phyloP scores from a whole-genome alignment of 768 basidiomycete genomes.

The Agrocybe pediades region DNA sequence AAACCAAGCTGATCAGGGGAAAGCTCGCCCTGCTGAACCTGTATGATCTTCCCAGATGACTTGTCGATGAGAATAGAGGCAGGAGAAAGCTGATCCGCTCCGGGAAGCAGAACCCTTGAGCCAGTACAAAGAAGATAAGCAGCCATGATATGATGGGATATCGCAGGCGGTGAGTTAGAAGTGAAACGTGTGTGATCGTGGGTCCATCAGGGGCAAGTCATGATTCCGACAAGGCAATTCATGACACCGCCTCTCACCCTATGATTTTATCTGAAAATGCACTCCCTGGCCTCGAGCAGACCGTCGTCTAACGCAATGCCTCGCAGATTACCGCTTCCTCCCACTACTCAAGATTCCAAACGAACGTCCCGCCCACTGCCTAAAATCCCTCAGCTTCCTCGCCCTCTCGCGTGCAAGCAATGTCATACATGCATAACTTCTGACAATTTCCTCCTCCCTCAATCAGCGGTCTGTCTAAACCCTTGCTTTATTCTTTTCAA shows the following conservation, averaged over 20 bases:
- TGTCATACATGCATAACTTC: slow-evolving; percentile 49
- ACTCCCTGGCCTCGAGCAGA: slow-evolving; percentile 9
- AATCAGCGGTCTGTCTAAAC: slow-evolving; percentile 35
- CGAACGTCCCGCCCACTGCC: slow-evolving; percentile 49
- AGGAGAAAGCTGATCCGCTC: slow-evolving; percentile 44
- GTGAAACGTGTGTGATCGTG: slow-evolving; percentile 11
- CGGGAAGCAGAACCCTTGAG: slow-evolving; percentile 60
- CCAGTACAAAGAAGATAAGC: slow-evolving; percentile 47
- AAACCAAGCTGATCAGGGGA: slow-evolving; percentile 29
- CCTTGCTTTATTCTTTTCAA: neutral
- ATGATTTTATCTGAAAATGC: neutral
- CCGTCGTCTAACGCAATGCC: slow-evolving; percentile 11
- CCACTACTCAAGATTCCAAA: slow-evolving; percentile 23
- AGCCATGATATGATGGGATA: slow-evolving; percentile 19
- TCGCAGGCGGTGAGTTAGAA: too few species aligned
- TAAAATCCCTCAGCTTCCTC: slow-evolving; percentile 47
- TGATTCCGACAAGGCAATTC: neutral
- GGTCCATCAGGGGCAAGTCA: neutral
- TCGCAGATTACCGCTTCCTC: slow-evolving; percentile 21
- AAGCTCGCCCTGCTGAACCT: slow-evolving; percentile 41
- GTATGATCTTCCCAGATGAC: slow-evolving; percentile 58
- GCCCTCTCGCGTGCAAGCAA: slow-evolving; percentile 45
- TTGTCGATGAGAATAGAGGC: slow-evolving; percentile 68
- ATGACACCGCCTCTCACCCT: neutral
- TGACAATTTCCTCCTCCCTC: slow-evolving; percentile 40